Base-by-base conservation (phyloP, 305 asterid genomes). In the Fraxinus baroniana region DNA sequence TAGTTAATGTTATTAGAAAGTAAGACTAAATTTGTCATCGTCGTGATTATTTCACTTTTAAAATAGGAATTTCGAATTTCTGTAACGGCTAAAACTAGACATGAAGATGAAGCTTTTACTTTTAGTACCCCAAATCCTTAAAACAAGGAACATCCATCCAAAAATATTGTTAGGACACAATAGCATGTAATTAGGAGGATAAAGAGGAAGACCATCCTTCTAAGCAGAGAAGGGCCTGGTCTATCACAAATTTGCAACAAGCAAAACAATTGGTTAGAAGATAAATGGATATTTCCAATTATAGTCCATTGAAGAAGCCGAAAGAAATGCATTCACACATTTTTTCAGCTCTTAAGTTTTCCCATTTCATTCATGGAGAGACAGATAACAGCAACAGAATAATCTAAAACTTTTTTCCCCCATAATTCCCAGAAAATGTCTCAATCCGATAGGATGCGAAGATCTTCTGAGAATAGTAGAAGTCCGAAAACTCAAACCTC, bases 381-480 rank as follows among this genome's bases (percentile, higher is more conserved):
- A 15, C 57, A 74, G 70, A 66, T 28, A 79, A 66, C 9, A 71
- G 33, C 32, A 2, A 78, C 22, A 73, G 66, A 17, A 57, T 26
- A 12, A 74, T 36, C 62, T 15, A 10, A 2, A 66, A 10, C 13
- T 39, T 4, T 32, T 17, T 72, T n/a, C n/a, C 13, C 30, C 7
- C 36, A 3, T 10, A 66, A 10, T 26, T 66, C 20, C 75, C 7
- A 79, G 55, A 5, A 62, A 86, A 93, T 91, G 94, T 91, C 95
- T 82, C 97, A 94, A 79, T 87, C 87, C 26, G 92, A 90, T 32
- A 88, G 89, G 79, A 60, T 74, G 46, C 85, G 83, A 39, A 84
- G 87, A 87, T 9, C 55, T 39, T 80, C 84, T 2, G 89, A 90
- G 28, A 82, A 90, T 81, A 83, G 90, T 22, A 83, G 66, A 81